Conservation (phyloP, 192 early-diverging fungal genomes). For the Linnemannia zychae region DNA sequence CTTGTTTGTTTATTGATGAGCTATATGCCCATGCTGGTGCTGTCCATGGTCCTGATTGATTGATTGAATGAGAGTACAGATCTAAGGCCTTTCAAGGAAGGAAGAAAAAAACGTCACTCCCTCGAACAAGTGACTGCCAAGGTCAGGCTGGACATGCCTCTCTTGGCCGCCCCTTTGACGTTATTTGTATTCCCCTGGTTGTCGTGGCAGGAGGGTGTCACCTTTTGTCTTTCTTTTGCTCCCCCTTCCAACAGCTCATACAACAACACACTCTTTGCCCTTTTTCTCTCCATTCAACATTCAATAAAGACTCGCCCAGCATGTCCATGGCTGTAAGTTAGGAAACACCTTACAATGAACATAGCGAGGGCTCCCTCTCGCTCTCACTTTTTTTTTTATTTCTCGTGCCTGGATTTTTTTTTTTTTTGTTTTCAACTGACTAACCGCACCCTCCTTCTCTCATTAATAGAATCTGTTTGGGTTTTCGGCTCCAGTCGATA, state of each 20-base stretch:
- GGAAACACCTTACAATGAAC: neutral
- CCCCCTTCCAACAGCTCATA: neutral
- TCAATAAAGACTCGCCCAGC: neutral
- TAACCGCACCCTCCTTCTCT: neutral
- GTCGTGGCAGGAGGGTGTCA: neutral
- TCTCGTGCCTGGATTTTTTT: neutral
- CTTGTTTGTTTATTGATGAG: neutral
- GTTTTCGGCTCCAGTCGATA: slow-evolving; percentile 87
- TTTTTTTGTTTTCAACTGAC: neutral
- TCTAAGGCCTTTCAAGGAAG: neutral
- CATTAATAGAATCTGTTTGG: slow-evolving; percentile 76
- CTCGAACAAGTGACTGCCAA: neutral
- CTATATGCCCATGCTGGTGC: neutral
- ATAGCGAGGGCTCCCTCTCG: neutral
- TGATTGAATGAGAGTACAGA: neutral
- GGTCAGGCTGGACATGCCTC: neutral
- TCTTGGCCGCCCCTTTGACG: neutral
- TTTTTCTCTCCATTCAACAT: neutral
- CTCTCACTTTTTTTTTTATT: neutral
- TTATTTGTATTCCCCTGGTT: neutral
- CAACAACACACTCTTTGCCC: neutral
- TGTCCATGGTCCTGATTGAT: neutral
- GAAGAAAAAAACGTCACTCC: slow-evolving; percentile 20
- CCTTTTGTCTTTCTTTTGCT: neutral
- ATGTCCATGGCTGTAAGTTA: slow-evolving; percentile 40